Base-by-base conservation (phyloP, 768 basidiomycete species). In the Austroboletus festivus region DNA sequence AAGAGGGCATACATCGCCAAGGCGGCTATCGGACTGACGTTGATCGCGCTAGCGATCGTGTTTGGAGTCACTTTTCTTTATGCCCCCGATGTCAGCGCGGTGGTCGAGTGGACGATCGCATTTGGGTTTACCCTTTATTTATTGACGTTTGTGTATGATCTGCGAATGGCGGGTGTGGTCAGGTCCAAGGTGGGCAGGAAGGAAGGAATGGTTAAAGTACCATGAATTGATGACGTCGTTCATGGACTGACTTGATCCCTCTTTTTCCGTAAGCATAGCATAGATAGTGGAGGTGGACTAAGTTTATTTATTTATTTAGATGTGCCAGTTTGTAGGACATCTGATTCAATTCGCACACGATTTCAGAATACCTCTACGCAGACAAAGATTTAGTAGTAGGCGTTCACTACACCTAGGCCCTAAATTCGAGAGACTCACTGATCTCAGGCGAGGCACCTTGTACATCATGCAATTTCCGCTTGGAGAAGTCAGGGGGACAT, bases 101-200 rank as follows among this genome's bases (percentile, higher is more conserved):
- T 89, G 46, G 57, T 90, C 7, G 89, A 91, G 64, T 91, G 88
- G 88, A 59, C 65, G 0, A 86, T 91, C 42, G 76, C 78, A 4
- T 82, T 89, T 46, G 80, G 85, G 8, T 89, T 82, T 63, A 83
- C 83, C 5, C 75, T 86, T 54, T 90, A 86, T 64, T 68, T 89
- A 34, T 70, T 87, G 49, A 84, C 86, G 0, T 90, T 86, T 68
- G 80, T 65, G 53, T 85, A 77, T 62, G 89, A 91, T 63, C 73
- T 88, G n/a, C 71, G 80, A 42, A 73, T 77, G 62, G 74, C 80
- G 4, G 81, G 78, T 23, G 39, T 16, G 38, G 43, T 20, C 19
- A 45, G 2, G 12, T 21, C 30, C 19, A 21, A 23, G 34, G 28
- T 51, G 19, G 16, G 20, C 31, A 33, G n/a, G n/a, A n/a, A 13